A percentile compares a stretch with the other conserved stretches of the same genome.
These are phyloP conservation scores for Cryptococcus sp. DNA, from an alignment of 1,284 basidiomycete genomes.

Conservation along the genomic window DNA sequence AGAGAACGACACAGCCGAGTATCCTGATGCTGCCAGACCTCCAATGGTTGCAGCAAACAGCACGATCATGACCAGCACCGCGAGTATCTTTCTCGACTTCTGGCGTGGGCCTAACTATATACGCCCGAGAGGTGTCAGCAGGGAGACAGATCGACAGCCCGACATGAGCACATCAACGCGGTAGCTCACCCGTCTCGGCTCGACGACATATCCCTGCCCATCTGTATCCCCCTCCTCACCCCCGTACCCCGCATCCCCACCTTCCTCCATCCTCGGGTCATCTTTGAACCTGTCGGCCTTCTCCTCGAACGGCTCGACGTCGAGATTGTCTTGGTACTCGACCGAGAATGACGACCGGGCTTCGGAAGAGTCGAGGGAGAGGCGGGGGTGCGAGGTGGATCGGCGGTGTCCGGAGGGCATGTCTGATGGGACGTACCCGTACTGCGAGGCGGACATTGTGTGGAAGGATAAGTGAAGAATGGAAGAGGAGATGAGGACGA, in stretches of 20 bases:
- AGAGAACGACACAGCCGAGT: constrained; percentile 39
- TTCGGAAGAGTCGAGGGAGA: constrained; percentile 16
- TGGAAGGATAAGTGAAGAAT: constrained; percentile 3
- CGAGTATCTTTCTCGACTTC: constrained; percentile 42
- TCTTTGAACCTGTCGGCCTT: constrained; percentile 38
- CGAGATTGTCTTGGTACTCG: constrained; percentile 40
- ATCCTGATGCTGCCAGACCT: constrained; percentile 39
- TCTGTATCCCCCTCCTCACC: constrained; percentile 20
- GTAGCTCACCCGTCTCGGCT: constrained; percentile 30
- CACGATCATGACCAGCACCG: constrained; percentile 39
- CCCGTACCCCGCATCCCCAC: constrained; percentile 12
- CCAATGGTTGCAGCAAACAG: constrained; percentile 39
- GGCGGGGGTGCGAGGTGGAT: constrained; percentile 1
- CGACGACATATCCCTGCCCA: constrained; percentile 28
- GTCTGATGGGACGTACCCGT: constrained; percentile 7
- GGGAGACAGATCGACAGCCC: not conserved
- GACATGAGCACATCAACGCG: not conserved
- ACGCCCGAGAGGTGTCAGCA: not conserved
- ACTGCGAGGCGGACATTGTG: constrained; percentile 13
- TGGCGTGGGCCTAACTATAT: constrained; percentile 32
- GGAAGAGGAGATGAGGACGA: not conserved
- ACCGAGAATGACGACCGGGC: constrained; percentile 18
- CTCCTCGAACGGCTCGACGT: constrained; percentile 44
- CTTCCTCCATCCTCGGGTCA: constrained; percentile 36
- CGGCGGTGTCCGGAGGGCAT: constrained; percentile 1